A percentile compares a stretch with the other conserved stretches of the same genome.
Conservation (phyloP, 2,329 filamentous ascomycete species). For the Aspergillus latus region DNA sequence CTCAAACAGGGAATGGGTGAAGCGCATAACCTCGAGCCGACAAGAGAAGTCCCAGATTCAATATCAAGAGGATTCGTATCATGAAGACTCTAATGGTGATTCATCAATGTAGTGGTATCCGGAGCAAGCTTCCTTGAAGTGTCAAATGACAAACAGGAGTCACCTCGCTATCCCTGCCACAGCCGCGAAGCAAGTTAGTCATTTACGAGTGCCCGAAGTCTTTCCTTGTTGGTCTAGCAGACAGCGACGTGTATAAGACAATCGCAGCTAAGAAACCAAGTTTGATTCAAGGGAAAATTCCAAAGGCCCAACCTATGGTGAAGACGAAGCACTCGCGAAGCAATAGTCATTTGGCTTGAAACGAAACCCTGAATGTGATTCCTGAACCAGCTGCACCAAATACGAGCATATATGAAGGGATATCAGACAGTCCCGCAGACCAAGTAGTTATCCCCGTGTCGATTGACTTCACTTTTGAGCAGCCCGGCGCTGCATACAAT, state of each 20-base stretch:
- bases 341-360: too few relatives aligned
- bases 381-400: neutral
- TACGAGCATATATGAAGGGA: too few relatives aligned
- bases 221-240: neutral
- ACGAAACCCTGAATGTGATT: neutral
- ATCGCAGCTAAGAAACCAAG: neutral
- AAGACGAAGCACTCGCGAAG: too few relatives aligned
- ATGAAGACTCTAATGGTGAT: slow-evolving; percentile 3
- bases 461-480: neutral
- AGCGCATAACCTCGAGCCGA: neutral
- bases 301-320: too few relatives aligned
- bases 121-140: slow-evolving; percentile 22
- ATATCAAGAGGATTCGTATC: neutral
- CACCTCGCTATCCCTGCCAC: neutral
- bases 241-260: neutral
- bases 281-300: neutral
- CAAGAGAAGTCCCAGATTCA: neutral
- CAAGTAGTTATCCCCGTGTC: neutral
- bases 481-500: neutral
- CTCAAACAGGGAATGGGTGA: slow-evolving; percentile 13
- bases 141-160: slow-evolving; percentile 15
- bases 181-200: slow-evolving; percentile 13
- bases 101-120: slow-evolving; percentile 16
- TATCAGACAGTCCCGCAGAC: neutral
- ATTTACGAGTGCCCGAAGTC: slow-evolving; percentile 15